Evolutionary conservation across 2,329 filamentous ascomycete genomes (phyloP).

Genomic region (Ophiostoma pallidulum): DNA sequence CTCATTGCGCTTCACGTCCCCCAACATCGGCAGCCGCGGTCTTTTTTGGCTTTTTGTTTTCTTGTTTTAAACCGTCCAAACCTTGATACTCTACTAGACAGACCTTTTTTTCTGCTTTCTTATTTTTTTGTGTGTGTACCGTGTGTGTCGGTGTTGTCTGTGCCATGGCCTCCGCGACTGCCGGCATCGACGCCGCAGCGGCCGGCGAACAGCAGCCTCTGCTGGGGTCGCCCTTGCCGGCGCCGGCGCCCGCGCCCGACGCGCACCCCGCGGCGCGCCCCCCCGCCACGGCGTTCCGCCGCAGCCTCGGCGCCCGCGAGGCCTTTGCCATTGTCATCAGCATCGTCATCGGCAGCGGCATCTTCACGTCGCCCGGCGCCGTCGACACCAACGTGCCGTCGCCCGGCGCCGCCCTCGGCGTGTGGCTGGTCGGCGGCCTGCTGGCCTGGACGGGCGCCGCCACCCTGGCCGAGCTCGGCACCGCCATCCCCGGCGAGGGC

Average conservation of each 20-base stretch:
- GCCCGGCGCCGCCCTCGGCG: slow-evolving; percentile 44
- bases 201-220: slow-evolving; percentile 5
- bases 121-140: too few relatives aligned
- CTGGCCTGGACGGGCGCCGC: slow-evolving; percentile 55
- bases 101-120: neutral
- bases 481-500: slow-evolving; percentile 53
- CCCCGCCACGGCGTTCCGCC: slow-evolving; percentile 1
- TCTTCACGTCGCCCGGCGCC: slow-evolving; percentile 56
- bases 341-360: slow-evolving; percentile 55
- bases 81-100: too few relatives aligned
- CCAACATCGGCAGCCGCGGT: too few relatives aligned
- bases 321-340: slow-evolving; percentile 52
- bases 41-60: neutral
- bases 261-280: neutral
- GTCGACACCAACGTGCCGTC: slow-evolving; percentile 58
- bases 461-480: slow-evolving; percentile 54
- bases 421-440: slow-evolving; percentile 54
- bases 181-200: neutral
- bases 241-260: too few relatives aligned
- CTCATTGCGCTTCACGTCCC: too few relatives aligned
- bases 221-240: neutral
- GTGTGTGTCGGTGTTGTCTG: too few relatives aligned
- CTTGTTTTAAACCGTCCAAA: neutral
- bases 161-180: neutral
- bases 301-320: slow-evolving; percentile 30